Evolutionary conservation across 768 basidiomycete species (phyloP), one percentile per base, ranked within the genome.

Genomic region (Tricholoma sp.): DNA sequence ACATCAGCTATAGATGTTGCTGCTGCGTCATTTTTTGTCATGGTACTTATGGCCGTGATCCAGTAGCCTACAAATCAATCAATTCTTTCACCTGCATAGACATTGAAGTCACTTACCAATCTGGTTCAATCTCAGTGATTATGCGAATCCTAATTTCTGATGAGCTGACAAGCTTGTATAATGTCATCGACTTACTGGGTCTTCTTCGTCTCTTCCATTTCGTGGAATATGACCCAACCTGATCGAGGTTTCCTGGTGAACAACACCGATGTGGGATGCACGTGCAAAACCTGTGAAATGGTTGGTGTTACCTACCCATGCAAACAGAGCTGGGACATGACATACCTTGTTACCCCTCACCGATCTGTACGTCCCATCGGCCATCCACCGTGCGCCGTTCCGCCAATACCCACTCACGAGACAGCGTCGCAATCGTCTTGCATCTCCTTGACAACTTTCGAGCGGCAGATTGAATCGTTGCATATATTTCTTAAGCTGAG

Each of bases 401-500:
- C 91, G 82, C 85, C 94, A 95, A 68, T 97, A 97, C 1, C 94
- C 95, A 59, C 86, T 87, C 5, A 94, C 90, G 4, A 99, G 80
- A 68, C 97, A 98, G 60, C 83, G 81, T n/a, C 94, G 78, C 53
- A 99, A 72, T 45, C 90, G 76, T 62, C 83, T 84, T 7, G 83
- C 85, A 71, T 98, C 95, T 0, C 93, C 94, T 64, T 96, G 81
- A 68, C 96, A 98, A 68, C 93, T 94, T 56, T 89, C 83, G 19
- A 85, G 69, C 0, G 90, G 88, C 22, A 96, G 76, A 41, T 84
- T 80, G 68, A 97, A 98, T 11, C 97, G 84, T 55, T 87, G 83
- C 84, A 98, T 88, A 68, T 98, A 98, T 72, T 94, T 97, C 66
- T 89, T 88, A 34, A 99, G 78, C 66, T 99, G 97, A n/a, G 89